Evolutionary conservation across 805 yeast species (phyloP), one percentile per base, ranked within the genome.

Genomic region (Kodamaea kakaduensis): DNA sequence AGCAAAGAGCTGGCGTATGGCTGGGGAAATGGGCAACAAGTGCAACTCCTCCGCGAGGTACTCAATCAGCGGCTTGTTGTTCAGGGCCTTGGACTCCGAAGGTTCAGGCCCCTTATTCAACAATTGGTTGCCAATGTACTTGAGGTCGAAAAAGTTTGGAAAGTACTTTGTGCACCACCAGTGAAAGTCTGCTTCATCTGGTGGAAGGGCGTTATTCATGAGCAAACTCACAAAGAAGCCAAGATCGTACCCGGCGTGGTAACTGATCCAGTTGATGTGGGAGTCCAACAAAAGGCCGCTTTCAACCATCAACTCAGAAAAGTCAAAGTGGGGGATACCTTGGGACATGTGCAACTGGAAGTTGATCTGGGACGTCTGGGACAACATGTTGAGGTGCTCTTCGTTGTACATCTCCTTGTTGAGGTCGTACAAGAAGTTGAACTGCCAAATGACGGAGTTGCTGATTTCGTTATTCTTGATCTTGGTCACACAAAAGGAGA

Each of bases 161-260:
- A 93, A 86, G 57, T 75, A 86, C 32, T 76, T 67, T 24, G 71
- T 58, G 26, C 87, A 68, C 73, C 87, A 78, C 69, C 77, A 67
- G 42, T 79, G 70, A 51, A 87, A 90, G 23, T 82, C 95, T 25
- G 76, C 75, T 54, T 84, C 89, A 45, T 81, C 84, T 18, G 73
- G 74, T 1, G 97, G 97, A 71, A 90, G 82, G 32, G 70, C 62
- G 32, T 77, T 74, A 58, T 86, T 85, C 48, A 81, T 77, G 53
- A 90, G 67, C 45, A 87, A 68, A 32, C 94, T 78, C 10, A 88
- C 64, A 41, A 93, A 66, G 57, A 89, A 89, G 1, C 97, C 98
- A 54, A 89, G 75, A 58, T 93, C 98, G 59, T 93, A 93, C 9
- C 97, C 98, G 1, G 77, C 81, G 57, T 93, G 97, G 62, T 83